Conservation (phyloP, 2,329 filamentous ascomycete genomes). For the Aureobasidium vineae region DNA sequence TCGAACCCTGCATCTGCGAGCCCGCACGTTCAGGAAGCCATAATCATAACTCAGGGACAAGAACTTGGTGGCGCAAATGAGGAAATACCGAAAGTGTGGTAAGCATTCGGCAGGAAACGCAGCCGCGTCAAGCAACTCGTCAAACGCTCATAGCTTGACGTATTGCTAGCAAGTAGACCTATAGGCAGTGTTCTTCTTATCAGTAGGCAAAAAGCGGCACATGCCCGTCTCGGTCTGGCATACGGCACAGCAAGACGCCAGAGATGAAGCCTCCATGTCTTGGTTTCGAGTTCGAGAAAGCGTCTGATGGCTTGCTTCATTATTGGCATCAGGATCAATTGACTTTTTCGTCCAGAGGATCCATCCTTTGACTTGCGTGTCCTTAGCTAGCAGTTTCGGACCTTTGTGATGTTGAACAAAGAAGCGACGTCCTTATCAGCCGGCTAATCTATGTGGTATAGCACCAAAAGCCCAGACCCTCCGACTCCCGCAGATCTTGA, state of each 20-base stretch:
- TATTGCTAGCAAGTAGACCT: not conserved
- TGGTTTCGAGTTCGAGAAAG: not conserved
- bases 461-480: not conserved
- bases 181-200: not conserved
- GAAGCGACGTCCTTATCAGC: constrained; percentile 6
- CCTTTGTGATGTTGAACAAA: not conserved
- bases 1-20: not conserved
- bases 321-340: not conserved
- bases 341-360: not conserved
- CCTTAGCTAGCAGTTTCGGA: not conserved
- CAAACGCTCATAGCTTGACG: not conserved
- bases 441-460: constrained; percentile 15
- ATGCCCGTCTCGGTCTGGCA: not conserved
- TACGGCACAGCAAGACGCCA: not conserved
- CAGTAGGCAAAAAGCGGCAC: not conserved
- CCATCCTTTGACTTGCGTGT: not conserved
- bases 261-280: not conserved
- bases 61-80: not conserved
- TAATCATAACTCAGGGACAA: not conserved
- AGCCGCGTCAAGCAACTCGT: constrained; percentile 1
- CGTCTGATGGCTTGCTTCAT: not conserved
- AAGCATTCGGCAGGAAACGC: not conserved
- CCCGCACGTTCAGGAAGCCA: not conserved
- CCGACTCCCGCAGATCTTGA: constrained; percentile 6
- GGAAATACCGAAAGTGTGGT: not conserved